Conservation (phyloP, 768 basidiomycete genomes). For the Ephemerocybe angulata region DNA sequence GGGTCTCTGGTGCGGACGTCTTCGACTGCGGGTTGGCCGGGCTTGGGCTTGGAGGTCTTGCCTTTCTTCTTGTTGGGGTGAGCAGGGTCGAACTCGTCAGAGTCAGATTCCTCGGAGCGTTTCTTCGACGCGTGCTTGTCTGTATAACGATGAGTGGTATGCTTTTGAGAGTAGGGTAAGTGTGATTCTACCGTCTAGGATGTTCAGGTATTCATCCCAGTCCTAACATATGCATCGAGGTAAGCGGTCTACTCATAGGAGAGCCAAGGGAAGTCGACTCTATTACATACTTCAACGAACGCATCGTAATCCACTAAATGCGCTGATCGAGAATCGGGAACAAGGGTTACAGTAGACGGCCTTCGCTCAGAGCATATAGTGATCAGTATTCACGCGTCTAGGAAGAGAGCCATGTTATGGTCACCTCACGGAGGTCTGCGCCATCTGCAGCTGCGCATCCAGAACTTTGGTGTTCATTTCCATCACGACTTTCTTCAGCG, state of each 20-base stretch:
- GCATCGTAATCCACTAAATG: slow-evolving; percentile 61
- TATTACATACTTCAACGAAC: slow-evolving; percentile 48
- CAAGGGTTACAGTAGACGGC: slow-evolving; percentile 48
- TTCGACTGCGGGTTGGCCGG: slow-evolving; percentile 35
- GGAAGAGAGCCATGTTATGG: no score
- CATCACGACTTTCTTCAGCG: slow-evolving; percentile 75
- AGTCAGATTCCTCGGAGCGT: slow-evolving; percentile 30
- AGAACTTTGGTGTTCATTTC: slow-evolving; percentile 49
- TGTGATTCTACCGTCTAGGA: slow-evolving; percentile 33
- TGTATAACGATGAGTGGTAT: background rate
- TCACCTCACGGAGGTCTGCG: slow-evolving; percentile 64
- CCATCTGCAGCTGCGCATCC: slow-evolving; percentile 65
- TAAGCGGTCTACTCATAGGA: no score
- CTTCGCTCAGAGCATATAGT: slow-evolving; percentile 24
- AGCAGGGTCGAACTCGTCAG: slow-evolving; percentile 49
- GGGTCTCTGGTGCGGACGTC: slow-evolving; percentile 44
- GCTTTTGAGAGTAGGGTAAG: background rate
- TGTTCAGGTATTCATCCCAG: slow-evolving; percentile 60
- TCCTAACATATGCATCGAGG: slow-evolving; percentile 43
- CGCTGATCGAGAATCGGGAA: slow-evolving; percentile 45
- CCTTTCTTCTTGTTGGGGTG: slow-evolving; percentile 15
- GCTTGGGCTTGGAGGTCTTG: slow-evolving; percentile 26
- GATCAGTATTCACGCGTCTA: no score
- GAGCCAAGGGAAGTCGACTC: slow-evolving; percentile 16
- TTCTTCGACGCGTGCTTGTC: slow-evolving; percentile 9